A percentile compares a stretch with the other conserved stretches of the same genome.
Evolutionary conservation across 2,329 filamentous ascomycete genomes (phyloP).

Genomic region (Aspergillus phoenicis): DNA sequence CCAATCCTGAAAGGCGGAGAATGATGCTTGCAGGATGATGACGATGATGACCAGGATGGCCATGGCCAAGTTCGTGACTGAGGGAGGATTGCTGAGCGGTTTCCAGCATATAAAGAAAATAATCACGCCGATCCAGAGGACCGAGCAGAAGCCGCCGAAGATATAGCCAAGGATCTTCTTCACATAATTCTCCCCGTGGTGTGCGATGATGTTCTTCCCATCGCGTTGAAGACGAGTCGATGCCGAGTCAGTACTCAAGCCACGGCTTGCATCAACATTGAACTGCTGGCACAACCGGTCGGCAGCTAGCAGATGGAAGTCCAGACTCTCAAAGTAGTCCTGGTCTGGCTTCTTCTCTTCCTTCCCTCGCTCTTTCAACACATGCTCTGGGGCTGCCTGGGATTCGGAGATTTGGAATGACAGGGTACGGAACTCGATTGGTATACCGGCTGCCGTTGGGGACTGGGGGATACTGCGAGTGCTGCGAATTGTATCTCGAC

Average conservation of each 20-base stretch:
- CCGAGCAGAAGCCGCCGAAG: slow-evolving; percentile 77
- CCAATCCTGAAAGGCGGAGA: slow-evolving; percentile 74
- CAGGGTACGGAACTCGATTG: slow-evolving; percentile 43
- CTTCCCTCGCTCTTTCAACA: slow-evolving; percentile 18
- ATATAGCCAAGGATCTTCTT: slow-evolving; percentile 68
- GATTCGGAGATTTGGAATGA: slow-evolving; percentile 45
- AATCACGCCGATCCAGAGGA: slow-evolving; percentile 69
- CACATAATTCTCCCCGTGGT: slow-evolving; percentile 64
- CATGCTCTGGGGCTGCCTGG: slow-evolving; percentile 34
- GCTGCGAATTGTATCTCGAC: slow-evolving; percentile 15
- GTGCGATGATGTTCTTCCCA: slow-evolving; percentile 69
- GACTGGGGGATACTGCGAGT: slow-evolving; percentile 5
- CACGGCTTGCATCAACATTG: slow-evolving; percentile 58
- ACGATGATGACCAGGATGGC: slow-evolving; percentile 74
- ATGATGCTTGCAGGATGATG: slow-evolving; percentile 68
- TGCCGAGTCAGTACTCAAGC: slow-evolving; percentile 63
- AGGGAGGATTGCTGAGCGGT: slow-evolving; percentile 71
- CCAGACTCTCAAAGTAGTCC: slow-evolving; percentile 62
- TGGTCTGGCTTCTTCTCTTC: slow-evolving; percentile 38
- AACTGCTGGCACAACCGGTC: slow-evolving; percentile 63
- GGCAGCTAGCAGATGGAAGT: slow-evolving; percentile 66
- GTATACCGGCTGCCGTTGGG: slow-evolving; percentile 27
- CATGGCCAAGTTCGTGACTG: slow-evolving; percentile 69
- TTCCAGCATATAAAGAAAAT: slow-evolving; percentile 78
- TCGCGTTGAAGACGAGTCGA: slow-evolving; percentile 61